Evolutionary conservation across 805 yeast species (phyloP), one percentile per base, ranked within the genome.

Genomic region (Spencermartinsiella europaea): DNA sequence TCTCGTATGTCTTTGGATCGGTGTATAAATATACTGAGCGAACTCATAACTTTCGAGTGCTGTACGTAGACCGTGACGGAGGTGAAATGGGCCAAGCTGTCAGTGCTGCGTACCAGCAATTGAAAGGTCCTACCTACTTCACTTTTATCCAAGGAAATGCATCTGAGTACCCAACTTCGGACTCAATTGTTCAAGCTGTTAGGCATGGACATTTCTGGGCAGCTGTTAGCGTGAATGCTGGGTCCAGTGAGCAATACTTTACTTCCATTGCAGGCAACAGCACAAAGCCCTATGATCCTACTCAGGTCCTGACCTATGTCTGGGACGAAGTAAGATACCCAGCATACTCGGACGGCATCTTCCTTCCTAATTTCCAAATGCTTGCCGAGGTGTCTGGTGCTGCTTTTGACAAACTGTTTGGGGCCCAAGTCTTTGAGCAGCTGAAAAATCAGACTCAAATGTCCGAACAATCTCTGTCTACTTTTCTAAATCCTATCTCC

Each of bases 241-340:
- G 48, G 5, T 12, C 22, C 3, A 14, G 19, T 5, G 38, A 40
- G 16, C 8, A n/a, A 2, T 31, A 41, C n/a, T 45, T 45, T 4
- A 12, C 7, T 12, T 7, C 31, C 31, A 25, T 25, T 25, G 45
- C 39, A 5, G 39, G 44, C 14, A 21, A 4, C 17, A n/a, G 10
- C 16, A 34, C 39, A 4, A 34, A 21, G 12, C 3, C 34, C 21
- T 48, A 48, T 34, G 33, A 48, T n/a, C 41, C 46, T 8, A 16
- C 39, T 10, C 15, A 35, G 21, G 45, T 42, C 15, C 21, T 48
- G 25, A 20, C 17, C 14, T 48, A 48, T 19, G 36, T 48, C 15
- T 48, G 51, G 51, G 34, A 48, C 28, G 49, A 41, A 20, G 51
- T 35, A 4, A 19, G 48, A 14, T 45, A 41, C 28, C 45, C 51